Percentiles rank a stretch among this genome's conserved stretches.
Conservation (phyloP, 257 asterid species). For the Solanum chilense region DNA sequence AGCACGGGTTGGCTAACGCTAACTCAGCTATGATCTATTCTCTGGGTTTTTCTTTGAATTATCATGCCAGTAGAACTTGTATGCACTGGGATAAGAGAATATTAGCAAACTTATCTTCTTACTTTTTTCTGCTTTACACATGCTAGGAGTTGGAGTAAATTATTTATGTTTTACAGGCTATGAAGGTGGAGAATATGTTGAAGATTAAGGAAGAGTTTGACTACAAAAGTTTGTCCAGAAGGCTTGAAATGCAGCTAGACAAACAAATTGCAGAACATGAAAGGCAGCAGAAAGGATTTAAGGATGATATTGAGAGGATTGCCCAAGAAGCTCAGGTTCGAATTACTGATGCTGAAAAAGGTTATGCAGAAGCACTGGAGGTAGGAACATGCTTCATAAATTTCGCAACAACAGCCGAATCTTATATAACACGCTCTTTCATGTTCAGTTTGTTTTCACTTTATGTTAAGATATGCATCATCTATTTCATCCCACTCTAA, state of each 20-base stretch:
- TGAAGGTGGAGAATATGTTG: slow-evolving; percentile 89
- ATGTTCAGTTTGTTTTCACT: neutral
- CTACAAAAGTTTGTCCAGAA: slow-evolving; percentile 77
- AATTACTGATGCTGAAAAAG: slow-evolving; percentile 49
- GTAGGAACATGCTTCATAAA: slow-evolving; percentile 17
- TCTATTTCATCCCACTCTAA: neutral
- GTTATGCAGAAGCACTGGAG: slow-evolving; percentile 55
- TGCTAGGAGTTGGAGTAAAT: neutral
- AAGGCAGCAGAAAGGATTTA: slow-evolving; percentile 62
- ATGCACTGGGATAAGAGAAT: neutral
- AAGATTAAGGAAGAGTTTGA: slow-evolving; percentile 82
- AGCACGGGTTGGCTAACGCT: neutral
- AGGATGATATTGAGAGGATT: slow-evolving; percentile 58
- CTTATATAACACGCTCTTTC: neutral
- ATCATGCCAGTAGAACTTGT: neutral
- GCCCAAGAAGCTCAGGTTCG: slow-evolving; percentile 57
- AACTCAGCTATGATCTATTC: neutral
- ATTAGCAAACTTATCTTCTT: neutral
- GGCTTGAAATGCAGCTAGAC: slow-evolving; percentile 68
- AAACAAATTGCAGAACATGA: slow-evolving; percentile 72
- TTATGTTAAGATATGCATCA: neutral
- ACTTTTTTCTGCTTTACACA: neutral
- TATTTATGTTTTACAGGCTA: slow-evolving; percentile 42
- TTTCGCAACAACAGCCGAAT: neutral
- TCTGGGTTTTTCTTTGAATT: neutral